Evolutionary conservation across 495 filamentous ascomycete species (phyloP).

Genomic region (Xylaria telfairii): DNA sequence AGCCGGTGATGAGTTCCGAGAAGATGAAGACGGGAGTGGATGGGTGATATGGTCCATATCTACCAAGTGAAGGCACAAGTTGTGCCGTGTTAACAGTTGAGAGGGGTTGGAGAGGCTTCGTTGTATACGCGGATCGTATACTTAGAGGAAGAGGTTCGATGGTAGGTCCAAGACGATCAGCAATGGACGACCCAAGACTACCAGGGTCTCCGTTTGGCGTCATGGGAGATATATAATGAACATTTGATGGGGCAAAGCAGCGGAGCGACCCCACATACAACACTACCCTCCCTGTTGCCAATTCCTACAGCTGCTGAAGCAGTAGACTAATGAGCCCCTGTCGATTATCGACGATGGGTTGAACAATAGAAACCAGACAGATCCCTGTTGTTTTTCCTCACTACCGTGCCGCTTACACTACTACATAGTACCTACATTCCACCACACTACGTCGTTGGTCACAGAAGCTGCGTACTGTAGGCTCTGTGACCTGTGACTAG

Average conservation of each 20-base stretch:
- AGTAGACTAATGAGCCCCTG: conserved; percentile 22
- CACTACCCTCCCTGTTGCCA: conserved; percentile 19
- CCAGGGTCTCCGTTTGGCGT: conserved; percentile 29
- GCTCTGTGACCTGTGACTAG: background rate
- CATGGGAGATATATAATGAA: conserved; percentile 29
- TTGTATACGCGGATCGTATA: conserved; percentile 3
- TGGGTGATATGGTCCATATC: conserved; percentile 23
- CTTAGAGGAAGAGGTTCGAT: conserved; percentile 18
- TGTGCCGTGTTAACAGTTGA: background rate
- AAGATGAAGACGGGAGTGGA: conserved; percentile 20
- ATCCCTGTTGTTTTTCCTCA: conserved; percentile 17
- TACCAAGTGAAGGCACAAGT: background rate
- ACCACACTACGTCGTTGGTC: conserved; percentile 13
- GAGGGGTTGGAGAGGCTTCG: background rate
- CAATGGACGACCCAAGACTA: conserved; percentile 6
- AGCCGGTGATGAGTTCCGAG: conserved; percentile 23
- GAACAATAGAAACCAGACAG: conserved; percentile 10
- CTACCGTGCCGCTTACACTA: conserved; percentile 2
- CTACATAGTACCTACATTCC: background rate
- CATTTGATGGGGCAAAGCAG: conserved; percentile 16
- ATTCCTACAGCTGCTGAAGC: conserved; percentile 20
- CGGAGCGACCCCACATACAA: conserved; percentile 21
- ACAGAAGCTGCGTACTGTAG: conserved; percentile 1
- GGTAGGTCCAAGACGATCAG: conserved; percentile 20
- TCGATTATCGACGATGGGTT: conserved; percentile 24